phyloP scores from a whole-genome alignment of 2,329 filamentous ascomycete genomes.

The Pestalotiopsis sp. region DNA sequence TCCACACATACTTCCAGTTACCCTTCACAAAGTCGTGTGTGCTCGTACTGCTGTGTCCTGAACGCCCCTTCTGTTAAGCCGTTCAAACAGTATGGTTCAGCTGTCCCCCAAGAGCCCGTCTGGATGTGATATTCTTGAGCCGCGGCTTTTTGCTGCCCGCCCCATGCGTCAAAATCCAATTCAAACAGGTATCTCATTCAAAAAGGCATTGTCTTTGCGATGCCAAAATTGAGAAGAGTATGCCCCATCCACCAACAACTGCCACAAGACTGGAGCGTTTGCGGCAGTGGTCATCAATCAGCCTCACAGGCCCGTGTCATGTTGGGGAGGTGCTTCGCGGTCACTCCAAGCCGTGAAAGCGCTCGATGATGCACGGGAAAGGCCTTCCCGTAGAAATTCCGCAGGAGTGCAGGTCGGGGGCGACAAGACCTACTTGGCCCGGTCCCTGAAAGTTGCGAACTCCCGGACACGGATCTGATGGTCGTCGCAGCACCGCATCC shows the following conservation, averaged over 20 bases:
- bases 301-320: no score
- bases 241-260: not conserved
- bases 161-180: not conserved
- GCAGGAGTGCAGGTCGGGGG: not conserved
- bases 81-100: no score
- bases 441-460: conserved; percentile 52
- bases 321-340: not conserved
- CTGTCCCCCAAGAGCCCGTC: not conserved
- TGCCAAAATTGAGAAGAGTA: not conserved
- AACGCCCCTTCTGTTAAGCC: no score
- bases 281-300: not conserved
- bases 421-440: conserved; percentile 36
- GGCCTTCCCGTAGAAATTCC: not conserved
- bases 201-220: not conserved
- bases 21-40: no score
- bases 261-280: not conserved
- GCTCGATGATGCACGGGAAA: not conserved
- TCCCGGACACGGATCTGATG: conserved; percentile 63
- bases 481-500: conserved; percentile 60
- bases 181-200: not conserved
- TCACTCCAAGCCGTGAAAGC: conserved; percentile 2
- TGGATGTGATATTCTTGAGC: not conserved
- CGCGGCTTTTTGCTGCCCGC: not conserved
- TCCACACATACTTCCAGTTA: no score
- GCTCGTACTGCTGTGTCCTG: no score